Conservation (phyloP, 164 flowering plant genomes). For the Protea cynaroides region DNA sequence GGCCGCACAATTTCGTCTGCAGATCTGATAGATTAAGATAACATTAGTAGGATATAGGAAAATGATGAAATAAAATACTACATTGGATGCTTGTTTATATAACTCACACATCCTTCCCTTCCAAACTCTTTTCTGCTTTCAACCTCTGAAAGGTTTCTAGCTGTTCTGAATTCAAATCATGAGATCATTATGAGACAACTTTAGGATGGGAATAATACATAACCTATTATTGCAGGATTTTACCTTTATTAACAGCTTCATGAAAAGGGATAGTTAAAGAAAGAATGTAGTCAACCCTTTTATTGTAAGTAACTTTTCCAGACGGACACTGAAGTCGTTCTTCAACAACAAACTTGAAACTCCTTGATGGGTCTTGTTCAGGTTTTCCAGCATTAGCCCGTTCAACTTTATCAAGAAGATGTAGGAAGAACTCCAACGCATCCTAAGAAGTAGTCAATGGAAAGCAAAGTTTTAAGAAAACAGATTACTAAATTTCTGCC, state of each 20-base stretch:
- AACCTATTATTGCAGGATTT: conserved; percentile 3
- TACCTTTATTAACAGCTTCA: conserved; percentile 89
- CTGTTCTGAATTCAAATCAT: conserved; percentile 50
- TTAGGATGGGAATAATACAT: background rate
- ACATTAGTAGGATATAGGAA: background rate
- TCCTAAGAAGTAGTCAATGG: conserved; percentile 43
- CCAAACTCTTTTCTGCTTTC: conserved; percentile 52
- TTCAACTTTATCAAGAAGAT: conserved; percentile 93
- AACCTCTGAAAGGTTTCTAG: conserved; percentile 59
- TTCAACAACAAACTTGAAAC: conserved; percentile 96
- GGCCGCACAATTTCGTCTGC: conserved; percentile 79
- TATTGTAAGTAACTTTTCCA: conserved; percentile 91
- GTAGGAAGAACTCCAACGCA: conserved; percentile 91
- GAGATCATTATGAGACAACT: conserved; percentile 10
- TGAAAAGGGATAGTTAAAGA: conserved; percentile 83
- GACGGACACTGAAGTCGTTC: conserved; percentile 79
- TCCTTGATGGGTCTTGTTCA: conserved; percentile 70
- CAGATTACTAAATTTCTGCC: too few relatives aligned
- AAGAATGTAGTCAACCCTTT: conserved; percentile 76
- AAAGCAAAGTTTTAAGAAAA: background rate
- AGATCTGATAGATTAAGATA: conserved; percentile 24
- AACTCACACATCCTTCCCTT: conserved; percentile 83
- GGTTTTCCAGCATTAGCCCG: conserved; percentile 54
- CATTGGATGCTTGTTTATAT: background rate
- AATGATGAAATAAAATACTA: conserved; percentile 4